These are phyloP conservation scores for Tagetes patula DNA, from an alignment of 129 eudicot genomes.

Conservation along the genomic window DNA sequence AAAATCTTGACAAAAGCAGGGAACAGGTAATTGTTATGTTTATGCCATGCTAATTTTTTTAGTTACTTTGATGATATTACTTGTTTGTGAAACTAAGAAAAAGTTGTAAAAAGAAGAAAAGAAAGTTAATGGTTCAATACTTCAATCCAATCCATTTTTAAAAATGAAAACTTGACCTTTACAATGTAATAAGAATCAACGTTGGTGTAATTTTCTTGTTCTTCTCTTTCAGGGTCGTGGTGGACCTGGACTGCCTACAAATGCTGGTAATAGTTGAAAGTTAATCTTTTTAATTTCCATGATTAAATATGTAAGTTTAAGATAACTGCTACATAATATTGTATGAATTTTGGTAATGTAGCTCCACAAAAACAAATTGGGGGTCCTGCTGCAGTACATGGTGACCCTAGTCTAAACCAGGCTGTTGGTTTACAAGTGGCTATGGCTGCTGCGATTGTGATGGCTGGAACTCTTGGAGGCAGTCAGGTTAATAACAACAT, in stretches of 20 bases:
- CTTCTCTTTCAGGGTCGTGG: slow-evolving; percentile 68
- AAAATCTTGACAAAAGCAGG: slow-evolving; percentile 70
- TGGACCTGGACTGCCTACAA: slow-evolving; percentile 72
- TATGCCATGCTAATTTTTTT: background rate
- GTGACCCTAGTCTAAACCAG: slow-evolving; percentile 52
- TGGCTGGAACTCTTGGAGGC: slow-evolving; percentile 82
- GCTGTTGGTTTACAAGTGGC: slow-evolving; percentile 72
- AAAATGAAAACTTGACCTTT: background rate
- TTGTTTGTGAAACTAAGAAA: background rate
- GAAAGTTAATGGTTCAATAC: background rate
- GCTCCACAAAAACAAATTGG: slow-evolving; percentile 73
- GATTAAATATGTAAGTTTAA: background rate
- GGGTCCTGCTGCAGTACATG: slow-evolving; percentile 59
- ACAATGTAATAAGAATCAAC: background rate
- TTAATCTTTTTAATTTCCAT: slow-evolving; percentile 15
- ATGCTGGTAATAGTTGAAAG: slow-evolving; percentile 48
- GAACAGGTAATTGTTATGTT: slow-evolving; percentile 60
- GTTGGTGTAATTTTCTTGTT: background rate
- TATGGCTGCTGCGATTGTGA: slow-evolving; percentile 77
- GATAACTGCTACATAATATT: background rate
- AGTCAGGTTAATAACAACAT: slow-evolving; percentile 48
- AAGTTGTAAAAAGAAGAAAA: background rate
- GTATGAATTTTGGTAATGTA: slow-evolving; percentile 18
- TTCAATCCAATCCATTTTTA: background rate
- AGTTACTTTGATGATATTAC: background rate